These are phyloP conservation scores for Lunularia cruciata DNA, from an alignment of 225 moss, liverwort and hornwort genomes.

Conservation along the genomic window DNA sequence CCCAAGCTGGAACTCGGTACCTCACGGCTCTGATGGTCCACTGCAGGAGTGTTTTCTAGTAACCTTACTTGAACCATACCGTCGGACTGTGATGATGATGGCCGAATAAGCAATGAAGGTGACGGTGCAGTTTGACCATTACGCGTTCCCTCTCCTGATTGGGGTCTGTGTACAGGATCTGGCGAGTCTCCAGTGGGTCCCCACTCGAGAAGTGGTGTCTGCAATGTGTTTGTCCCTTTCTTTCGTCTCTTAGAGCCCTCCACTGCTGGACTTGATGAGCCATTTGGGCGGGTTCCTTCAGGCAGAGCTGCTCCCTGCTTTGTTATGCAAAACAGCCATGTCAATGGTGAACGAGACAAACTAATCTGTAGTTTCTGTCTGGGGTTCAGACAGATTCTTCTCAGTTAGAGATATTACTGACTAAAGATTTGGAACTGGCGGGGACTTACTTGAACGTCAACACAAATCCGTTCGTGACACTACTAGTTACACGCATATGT, in stretches of 20 bases:
- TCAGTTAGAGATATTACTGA: no score
- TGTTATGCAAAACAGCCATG: not conserved
- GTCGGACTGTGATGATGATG: not conserved
- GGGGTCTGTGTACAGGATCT: not conserved
- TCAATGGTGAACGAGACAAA: no score
- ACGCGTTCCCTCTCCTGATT: conserved; percentile 10
- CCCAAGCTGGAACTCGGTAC: not conserved
- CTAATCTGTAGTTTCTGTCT: no score
- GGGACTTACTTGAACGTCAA: no score
- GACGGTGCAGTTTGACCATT: conserved; percentile 20
- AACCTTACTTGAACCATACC: not conserved
- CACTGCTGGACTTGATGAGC: conserved; percentile 1
- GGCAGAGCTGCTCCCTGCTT: conserved; percentile 20
- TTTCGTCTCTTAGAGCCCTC: conserved; percentile 15
- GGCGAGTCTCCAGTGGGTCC: not conserved
- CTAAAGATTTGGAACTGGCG: no score
- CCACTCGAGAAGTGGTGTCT: conserved; percentile 6
- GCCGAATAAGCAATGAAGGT: conserved; percentile 13
- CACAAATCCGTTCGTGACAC: no score
- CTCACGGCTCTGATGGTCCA: conserved; percentile 1
- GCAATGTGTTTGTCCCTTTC: conserved; percentile 19
- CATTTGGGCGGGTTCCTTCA: not conserved
- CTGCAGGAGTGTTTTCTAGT: not conserved
- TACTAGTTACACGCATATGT: no score
- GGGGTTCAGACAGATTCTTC: no score